A percentile compares a stretch with the other conserved stretches of the same genome.
These are phyloP conservation scores for Mesembryanthemum crystallinum DNA, from an alignment of 148 eudicot species.

Conservation along the genomic window DNA sequence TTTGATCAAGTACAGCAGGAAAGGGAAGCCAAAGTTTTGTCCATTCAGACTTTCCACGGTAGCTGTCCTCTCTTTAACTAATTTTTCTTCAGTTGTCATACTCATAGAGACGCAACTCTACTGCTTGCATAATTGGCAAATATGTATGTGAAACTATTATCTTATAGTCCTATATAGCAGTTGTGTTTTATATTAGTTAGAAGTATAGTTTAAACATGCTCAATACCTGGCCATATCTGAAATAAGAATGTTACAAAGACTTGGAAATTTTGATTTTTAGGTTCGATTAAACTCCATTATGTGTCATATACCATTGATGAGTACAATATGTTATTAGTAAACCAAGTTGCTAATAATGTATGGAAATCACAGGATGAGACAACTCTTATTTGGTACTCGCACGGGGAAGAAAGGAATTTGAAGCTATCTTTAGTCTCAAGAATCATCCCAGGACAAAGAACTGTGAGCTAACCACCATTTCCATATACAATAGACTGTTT, in stretches of 20 bases:
- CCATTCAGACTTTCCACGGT: constrained; percentile 83
- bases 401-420: constrained; percentile 69
- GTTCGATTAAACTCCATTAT: too few relatives aligned
- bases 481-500: neutral
- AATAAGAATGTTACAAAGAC: neutral
- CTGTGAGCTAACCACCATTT: constrained; percentile 59
- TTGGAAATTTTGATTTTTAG: neutral
- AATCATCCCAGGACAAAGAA: constrained; percentile 90
- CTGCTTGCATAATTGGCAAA: neutral
- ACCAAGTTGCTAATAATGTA: neutral
- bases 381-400: constrained; percentile 77
- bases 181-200: too few relatives aligned
- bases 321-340: neutral
- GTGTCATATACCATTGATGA: neutral
- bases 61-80: neutral
- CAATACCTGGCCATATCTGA: neutral
- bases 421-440: constrained; percentile 61
- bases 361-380: constrained; percentile 67
- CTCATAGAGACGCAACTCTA: neutral
- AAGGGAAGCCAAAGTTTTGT: constrained; percentile 88
- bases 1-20: constrained; percentile 81
- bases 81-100: neutral
- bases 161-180: too few relatives aligned
- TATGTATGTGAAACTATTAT: neutral
- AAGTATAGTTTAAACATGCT: too few relatives aligned